Evolutionary conservation across 2,329 filamentous ascomycete species (phyloP).

Genomic region (Tolypocladium guangdongense): DNA sequence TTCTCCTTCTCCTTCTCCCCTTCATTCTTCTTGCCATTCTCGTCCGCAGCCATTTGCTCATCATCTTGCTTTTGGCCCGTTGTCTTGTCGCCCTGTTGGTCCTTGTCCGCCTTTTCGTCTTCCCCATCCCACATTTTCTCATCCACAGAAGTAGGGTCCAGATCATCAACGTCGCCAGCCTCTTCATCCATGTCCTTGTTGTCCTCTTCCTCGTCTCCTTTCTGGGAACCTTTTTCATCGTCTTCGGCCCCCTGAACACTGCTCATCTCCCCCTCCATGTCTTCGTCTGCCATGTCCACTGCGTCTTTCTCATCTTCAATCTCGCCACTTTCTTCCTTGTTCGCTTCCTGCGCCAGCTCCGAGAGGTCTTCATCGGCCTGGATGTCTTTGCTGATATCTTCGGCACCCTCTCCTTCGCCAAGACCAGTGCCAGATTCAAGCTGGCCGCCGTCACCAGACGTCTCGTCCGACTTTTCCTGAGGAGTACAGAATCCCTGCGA

Average conservation of each 20-base stretch:
- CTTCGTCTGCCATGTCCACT: slow-evolving; percentile 86
- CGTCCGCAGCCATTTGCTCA: slow-evolving; percentile 47
- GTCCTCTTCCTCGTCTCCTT: slow-evolving; percentile 52
- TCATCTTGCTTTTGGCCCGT: slow-evolving; percentile 58
- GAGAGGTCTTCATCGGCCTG: slow-evolving; percentile 86
- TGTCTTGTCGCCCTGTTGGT: slow-evolving; percentile 64
- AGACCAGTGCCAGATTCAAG: slow-evolving; percentile 87
- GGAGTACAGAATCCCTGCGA: slow-evolving; percentile 87
- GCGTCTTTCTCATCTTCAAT: slow-evolving; percentile 76
- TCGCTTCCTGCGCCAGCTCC: slow-evolving; percentile 79
- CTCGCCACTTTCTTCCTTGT: slow-evolving; percentile 51
- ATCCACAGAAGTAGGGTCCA: slow-evolving; percentile 82
- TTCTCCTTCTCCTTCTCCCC: slow-evolving; percentile 35
- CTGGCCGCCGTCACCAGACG: slow-evolving; percentile 61
- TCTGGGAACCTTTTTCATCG: slow-evolving; percentile 47
- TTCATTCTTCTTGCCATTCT: slow-evolving; percentile 40
- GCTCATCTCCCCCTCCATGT: slow-evolving; percentile 76
- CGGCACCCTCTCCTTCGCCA: slow-evolving; percentile 86
- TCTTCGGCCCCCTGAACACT: slow-evolving; percentile 52
- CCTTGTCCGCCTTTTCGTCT: slow-evolving; percentile 70
- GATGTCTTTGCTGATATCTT: slow-evolving; percentile 97
- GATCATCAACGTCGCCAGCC: slow-evolving; percentile 78
- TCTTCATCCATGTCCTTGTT: slow-evolving; percentile 81
- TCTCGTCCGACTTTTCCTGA: slow-evolving; percentile 64
- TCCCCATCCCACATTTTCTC: slow-evolving; percentile 98